phyloP scores from a whole-genome alignment of 2,329 filamentous ascomycete genomes.

The Exophiala lecanii-corni region DNA sequence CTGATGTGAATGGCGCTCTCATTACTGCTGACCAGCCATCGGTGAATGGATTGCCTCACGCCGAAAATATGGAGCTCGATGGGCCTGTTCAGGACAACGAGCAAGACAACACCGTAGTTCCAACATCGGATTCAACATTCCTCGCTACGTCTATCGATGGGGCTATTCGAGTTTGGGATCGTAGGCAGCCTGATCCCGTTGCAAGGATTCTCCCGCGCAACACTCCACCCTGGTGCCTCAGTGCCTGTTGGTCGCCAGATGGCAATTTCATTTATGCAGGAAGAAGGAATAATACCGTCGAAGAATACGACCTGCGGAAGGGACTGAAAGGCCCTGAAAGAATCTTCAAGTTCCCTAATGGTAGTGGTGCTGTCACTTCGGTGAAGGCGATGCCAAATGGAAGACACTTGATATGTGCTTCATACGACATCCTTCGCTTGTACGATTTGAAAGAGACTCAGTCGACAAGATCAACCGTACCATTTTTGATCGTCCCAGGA shows the following conservation, averaged over 20 bases:
- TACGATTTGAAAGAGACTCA: constrained; percentile 73
- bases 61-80: constrained; percentile 35
- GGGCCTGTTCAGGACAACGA: constrained; percentile 44
- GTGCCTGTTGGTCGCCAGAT: constrained; percentile 91
- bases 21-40: constrained; percentile 27
- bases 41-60: constrained; percentile 40
- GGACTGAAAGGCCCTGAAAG: constrained; percentile 69
- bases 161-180: constrained; percentile 46
- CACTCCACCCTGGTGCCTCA: constrained; percentile 95
- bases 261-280: constrained; percentile 95
- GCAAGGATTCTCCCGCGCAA: constrained; percentile 71
- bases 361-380: constrained; percentile 84
- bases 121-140: constrained; percentile 71
- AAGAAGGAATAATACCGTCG: constrained; percentile 83
- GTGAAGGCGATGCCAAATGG: constrained; percentile 89
- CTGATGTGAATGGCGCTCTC: constrained; percentile 20
- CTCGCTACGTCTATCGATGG: constrained; percentile 63
- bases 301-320: constrained; percentile 87
- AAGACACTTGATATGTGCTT: constrained; percentile 79
- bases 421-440: constrained; percentile 85
- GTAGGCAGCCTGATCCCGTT: constrained; percentile 66
- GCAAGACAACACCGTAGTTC: constrained; percentile 39
- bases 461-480: constrained; percentile 72
- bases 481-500: constrained; percentile 93
- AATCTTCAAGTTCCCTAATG: constrained; percentile 79